Percentiles rank a stretch among this genome's conserved stretches.
Evolutionary conservation across 345 rosid species (phyloP).

Genomic region (Pelargonium nanum): DNA sequence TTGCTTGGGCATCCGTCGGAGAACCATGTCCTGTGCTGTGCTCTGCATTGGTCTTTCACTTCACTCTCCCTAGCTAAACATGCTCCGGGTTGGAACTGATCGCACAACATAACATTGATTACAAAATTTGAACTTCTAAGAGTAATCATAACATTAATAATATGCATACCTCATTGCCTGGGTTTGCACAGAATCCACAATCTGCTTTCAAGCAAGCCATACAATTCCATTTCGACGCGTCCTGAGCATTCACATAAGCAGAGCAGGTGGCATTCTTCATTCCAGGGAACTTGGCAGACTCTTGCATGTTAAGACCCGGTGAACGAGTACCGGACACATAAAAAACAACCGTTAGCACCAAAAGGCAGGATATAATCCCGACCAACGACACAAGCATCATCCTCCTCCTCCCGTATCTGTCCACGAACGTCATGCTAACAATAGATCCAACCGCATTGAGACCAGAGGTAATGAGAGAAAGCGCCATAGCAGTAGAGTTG

Average conservation of each 20-base stretch:
- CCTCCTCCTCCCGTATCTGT: conserved; percentile 66
- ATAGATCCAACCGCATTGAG: conserved; percentile 71
- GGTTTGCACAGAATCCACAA: conserved; percentile 52
- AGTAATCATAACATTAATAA: background rate
- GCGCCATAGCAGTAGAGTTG: conserved; percentile 62
- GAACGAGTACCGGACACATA: conserved; percentile 45
- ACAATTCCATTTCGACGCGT: conserved; percentile 48
- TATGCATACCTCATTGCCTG: conserved; percentile 26
- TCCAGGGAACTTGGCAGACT: conserved; percentile 32
- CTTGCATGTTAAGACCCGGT: conserved; percentile 25
- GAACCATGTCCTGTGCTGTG: conserved; percentile 32
- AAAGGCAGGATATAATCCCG: conserved; percentile 53
- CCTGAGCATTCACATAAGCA: conserved; percentile 13
- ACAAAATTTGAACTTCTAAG: too few relatives aligned
- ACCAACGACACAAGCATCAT: conserved; percentile 70
- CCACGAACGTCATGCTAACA: conserved; percentile 64
- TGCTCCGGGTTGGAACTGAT: conserved; percentile 61
- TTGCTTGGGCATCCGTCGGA: conserved; percentile 72
- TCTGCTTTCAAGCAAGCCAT: conserved; percentile 49
- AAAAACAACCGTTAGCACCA: conserved; percentile 41
- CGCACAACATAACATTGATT: too few relatives aligned
- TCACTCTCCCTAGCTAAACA: conserved; percentile 35
- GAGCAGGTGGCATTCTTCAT: conserved; percentile 48
- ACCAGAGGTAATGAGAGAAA: conserved; percentile 77
- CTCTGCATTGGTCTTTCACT: conserved; percentile 21